Percentiles rank a stretch among this genome's conserved stretches.
These are phyloP conservation scores for Rhexocercosporidium sp. DNA, from an alignment of 2,329 filamentous ascomycete species.

Conservation along the genomic window DNA sequence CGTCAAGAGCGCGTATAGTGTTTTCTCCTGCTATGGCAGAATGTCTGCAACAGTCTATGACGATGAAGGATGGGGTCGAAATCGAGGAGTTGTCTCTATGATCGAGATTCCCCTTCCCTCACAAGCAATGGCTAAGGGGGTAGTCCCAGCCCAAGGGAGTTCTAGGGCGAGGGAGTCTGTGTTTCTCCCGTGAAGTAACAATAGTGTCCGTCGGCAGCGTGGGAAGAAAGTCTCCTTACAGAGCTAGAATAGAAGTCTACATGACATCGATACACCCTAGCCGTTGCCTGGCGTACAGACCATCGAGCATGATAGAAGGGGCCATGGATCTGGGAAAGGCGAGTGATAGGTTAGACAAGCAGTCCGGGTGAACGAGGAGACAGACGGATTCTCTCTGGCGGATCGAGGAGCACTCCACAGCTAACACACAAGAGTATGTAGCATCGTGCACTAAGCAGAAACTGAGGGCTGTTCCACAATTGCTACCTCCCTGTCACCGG, in stretches of 20 bases:
- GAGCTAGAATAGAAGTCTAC: slow-evolving; percentile 17
- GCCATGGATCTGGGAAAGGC: slow-evolving; percentile 2
- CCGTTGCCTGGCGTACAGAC: slow-evolving; percentile 13
- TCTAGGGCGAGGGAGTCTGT: slow-evolving; percentile 6
- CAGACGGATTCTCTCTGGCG: background rate
- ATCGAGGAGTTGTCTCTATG: background rate
- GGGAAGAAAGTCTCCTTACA: background rate
- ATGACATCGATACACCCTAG: slow-evolving; percentile 10
- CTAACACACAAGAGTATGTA: slow-evolving; percentile 2
- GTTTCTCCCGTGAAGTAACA: slow-evolving; percentile 16
- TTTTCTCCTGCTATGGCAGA: slow-evolving; percentile 2
- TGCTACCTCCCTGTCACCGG: slow-evolving; percentile 5
- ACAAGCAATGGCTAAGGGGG: background rate
- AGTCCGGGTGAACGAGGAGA: background rate
- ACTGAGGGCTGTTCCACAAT: slow-evolving; percentile 5
- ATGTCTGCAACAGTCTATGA: background rate
- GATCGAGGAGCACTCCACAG: background rate
- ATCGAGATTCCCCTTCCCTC: background rate
- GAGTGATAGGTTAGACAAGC: slow-evolving; percentile 6
- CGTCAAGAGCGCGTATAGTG: slow-evolving; percentile 20
- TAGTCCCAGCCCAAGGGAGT: slow-evolving; percentile 4
- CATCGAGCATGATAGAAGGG: background rate
- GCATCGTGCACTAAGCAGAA: slow-evolving; percentile 8
- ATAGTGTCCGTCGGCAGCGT: slow-evolving; percentile 11
- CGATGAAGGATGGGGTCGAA: background rate